Evolutionary conservation across 345 rosid species (phyloP).

Genomic region (Citrus hindsii): DNA sequence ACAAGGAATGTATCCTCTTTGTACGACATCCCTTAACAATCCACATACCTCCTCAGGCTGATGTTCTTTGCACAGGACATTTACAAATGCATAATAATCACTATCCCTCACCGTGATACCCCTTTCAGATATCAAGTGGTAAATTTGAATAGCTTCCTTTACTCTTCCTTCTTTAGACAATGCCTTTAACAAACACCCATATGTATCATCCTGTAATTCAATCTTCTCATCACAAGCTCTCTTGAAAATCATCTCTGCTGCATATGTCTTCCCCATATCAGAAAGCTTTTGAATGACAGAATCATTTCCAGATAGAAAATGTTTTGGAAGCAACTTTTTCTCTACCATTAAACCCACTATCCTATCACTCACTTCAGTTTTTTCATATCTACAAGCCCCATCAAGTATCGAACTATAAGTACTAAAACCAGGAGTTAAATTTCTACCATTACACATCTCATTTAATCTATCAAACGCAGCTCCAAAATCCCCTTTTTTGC

Average conservation of each 20-base stretch:
- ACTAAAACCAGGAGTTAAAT: slow-evolving; percentile 39
- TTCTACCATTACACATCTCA: slow-evolving; percentile 45
- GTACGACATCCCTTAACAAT: slow-evolving; percentile 44
- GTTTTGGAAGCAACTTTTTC: slow-evolving; percentile 33
- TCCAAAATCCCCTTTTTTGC: slow-evolving; percentile 45
- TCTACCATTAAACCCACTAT: slow-evolving; percentile 37
- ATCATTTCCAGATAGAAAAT: slow-evolving; percentile 21
- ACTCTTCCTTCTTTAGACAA: slow-evolving; percentile 44
- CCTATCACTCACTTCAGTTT: slow-evolving; percentile 40
- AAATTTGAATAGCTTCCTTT: slow-evolving; percentile 45
- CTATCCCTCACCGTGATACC: slow-evolving; percentile 33
- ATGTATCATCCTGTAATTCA: slow-evolving; percentile 37
- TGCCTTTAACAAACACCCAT: slow-evolving; percentile 47
- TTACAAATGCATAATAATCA: slow-evolving; percentile 39
- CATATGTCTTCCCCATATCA: slow-evolving; percentile 50
- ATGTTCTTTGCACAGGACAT: slow-evolving; percentile 48
- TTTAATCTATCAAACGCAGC: slow-evolving; percentile 39
- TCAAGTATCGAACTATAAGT: slow-evolving; percentile 58
- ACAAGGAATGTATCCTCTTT: slow-evolving; percentile 42
- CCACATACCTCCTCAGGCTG: slow-evolving; percentile 27
- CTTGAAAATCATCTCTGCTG: slow-evolving; percentile 51
- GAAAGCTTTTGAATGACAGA: slow-evolving; percentile 48
- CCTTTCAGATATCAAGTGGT: slow-evolving; percentile 29
- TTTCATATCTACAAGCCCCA: slow-evolving; percentile 51
- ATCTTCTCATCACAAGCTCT: slow-evolving; percentile 37